These are phyloP conservation scores for Suillus variegatus DNA, from an alignment of 768 basidiomycete species.

Conservation along the genomic window DNA sequence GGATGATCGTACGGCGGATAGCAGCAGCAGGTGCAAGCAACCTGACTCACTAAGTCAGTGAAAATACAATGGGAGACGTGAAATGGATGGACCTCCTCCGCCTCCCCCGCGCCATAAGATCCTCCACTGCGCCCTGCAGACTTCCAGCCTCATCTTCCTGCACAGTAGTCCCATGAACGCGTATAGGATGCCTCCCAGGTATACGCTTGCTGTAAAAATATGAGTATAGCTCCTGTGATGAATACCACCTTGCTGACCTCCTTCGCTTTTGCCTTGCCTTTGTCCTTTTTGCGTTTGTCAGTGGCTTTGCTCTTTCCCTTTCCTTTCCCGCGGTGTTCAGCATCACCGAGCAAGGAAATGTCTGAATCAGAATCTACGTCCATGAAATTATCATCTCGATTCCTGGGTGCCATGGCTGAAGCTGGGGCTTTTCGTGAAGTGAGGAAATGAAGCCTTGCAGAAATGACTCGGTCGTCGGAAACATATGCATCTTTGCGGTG, in stretches of 20 bases:
- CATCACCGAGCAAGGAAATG: slow-evolving; percentile 59
- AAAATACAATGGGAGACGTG: slow-evolving; percentile 6
- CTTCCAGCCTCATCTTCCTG: slow-evolving; percentile 95
- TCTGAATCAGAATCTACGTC: slow-evolving; percentile 74
- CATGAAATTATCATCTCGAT: slow-evolving; percentile 41
- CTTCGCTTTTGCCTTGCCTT: slow-evolving; percentile 42
- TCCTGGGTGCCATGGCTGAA: slow-evolving; percentile 24
- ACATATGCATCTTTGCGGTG: background rate
- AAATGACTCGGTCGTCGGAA: background rate
- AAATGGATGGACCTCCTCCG: slow-evolving; percentile 64
- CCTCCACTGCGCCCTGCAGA: slow-evolving; percentile 86
- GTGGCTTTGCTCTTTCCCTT: slow-evolving; percentile 58
- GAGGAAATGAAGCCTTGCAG: background rate
- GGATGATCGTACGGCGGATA: slow-evolving; percentile 92
- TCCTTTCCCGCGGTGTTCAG: slow-evolving; percentile 47
- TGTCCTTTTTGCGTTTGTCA: slow-evolving; percentile 55
- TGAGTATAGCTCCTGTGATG: background rate
- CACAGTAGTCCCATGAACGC: slow-evolving; percentile 95
- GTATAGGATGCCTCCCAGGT: slow-evolving; percentile 97
- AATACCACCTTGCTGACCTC: slow-evolving; percentile 23
- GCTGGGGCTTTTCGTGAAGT: background rate
- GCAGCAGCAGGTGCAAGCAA: slow-evolving; percentile 82
- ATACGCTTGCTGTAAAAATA: slow-evolving; percentile 65
- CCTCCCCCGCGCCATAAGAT: slow-evolving; percentile 82
- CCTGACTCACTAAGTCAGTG: slow-evolving; percentile 39